Base-by-base conservation (phyloP, 371 early-diverging fungal genomes). In the Pancytospora philotis region DNA sequence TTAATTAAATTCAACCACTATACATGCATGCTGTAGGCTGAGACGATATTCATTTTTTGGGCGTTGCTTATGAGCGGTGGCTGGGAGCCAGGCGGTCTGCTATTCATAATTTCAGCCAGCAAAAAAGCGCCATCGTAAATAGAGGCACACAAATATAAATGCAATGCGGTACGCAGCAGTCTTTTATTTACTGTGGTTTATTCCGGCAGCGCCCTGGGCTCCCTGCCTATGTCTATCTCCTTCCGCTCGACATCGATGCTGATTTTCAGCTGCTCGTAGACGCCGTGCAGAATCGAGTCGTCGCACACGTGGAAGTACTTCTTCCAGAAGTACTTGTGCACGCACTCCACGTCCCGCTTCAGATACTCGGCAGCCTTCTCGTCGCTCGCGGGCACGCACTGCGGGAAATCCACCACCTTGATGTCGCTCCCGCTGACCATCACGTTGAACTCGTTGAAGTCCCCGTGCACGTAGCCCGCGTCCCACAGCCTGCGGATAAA, bases 391-490 rank as follows among this genome's bases (percentile, higher is more conserved):
- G 91, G 90, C 1, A 98, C 90, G 94, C 95, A 95, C 80, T 98
- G 97, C 0, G 99, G 98, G 79, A 98, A 98, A 85, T 98, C 99
- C 63, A 98, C 95, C 3, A 95, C 81, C 30, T 83, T 88, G 25
- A 80, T 72, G 0, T 86, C 84, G 74, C 88, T 85, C 59, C 86
- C 86, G 55, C 84, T 86, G 60, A 98, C 84, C 78, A 98, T 83
- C 59, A 97, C 84, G 81, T 98, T 98, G 84, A 96, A 98, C 75
- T 97, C 99, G 85, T 98, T 98, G 76, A 96, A 97, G 81, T 98
- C 99, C 68, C 96, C 94, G 76, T 98, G 99, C 70, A 94, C 93
- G 59, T 97, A 84, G 39, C 99, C 99, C 65, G 89, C 84, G 50
- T 88, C 85, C 27, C 94, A 93, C 57, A 98, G 83, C 22, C 89